Conservation (phyloP, 1,139 yeast species). For the Martiniozyma asiatica region DNA sequence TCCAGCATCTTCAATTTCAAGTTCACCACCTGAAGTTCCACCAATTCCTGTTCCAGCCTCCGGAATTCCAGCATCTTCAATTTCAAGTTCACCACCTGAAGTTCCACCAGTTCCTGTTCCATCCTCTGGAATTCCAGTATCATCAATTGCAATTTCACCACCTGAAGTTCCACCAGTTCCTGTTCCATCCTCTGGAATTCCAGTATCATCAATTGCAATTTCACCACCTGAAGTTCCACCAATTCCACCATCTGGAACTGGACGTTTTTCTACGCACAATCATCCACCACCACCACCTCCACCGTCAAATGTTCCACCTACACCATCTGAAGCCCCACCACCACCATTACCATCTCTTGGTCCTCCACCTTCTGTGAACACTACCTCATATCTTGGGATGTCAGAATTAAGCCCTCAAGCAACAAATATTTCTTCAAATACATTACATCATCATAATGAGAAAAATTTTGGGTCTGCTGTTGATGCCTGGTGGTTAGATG, state of each 20-base stretch:
- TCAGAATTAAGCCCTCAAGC: too few species aligned
- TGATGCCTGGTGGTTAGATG: conserved; percentile 52
- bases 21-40: conserved; percentile 11
- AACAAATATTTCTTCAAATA: too few species aligned
- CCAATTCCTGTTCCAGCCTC: conserved; percentile 10
- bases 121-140: conserved; percentile 5
- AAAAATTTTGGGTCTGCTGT: conserved; percentile 3
- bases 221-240: conserved; percentile 5
- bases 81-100: conserved; percentile 7
- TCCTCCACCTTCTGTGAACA: neutral
- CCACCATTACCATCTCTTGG: neutral
- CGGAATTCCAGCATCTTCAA: too few species aligned
- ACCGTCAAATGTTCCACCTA: conserved; percentile 13
- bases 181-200: conserved; percentile 5
- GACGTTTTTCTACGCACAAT: conserved; percentile 2
- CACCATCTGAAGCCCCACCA: conserved; percentile 15
- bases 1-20: too few species aligned
- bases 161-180: conserved; percentile 13
- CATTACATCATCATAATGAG: neutral
- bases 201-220: too few species aligned
- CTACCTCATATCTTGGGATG: too few species aligned
- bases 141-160: conserved; percentile 8
- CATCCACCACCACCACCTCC: conserved; percentile 12
- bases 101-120: conserved; percentile 13
- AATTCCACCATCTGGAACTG: conserved; percentile 2